phyloP scores from a whole-genome alignment of 805 yeast genomes.

The Saturnispora besseyi region DNA sequence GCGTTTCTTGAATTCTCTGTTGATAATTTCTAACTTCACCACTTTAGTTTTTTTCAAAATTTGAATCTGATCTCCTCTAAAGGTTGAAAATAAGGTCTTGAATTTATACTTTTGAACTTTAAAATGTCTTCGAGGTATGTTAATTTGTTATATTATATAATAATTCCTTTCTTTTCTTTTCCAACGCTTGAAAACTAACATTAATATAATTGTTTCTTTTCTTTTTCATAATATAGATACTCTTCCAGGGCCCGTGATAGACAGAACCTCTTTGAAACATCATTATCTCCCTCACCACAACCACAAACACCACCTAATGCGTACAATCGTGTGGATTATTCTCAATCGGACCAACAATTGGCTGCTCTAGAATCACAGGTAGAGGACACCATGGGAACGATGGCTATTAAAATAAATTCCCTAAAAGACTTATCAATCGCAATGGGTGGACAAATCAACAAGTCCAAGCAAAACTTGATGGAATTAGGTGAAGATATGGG shows the following conservation, averaged over 20 bases:
- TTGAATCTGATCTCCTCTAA: not conserved
- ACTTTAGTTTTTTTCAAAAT: not conserved
- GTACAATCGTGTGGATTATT: slow-evolving; percentile 32
- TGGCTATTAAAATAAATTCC: slow-evolving; percentile 45
- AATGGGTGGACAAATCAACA: slow-evolving; percentile 57
- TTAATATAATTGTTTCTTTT: not conserved
- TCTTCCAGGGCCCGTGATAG: slow-evolving; percentile 7
- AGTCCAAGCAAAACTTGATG: slow-evolving; percentile 22
- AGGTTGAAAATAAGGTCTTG: not conserved
- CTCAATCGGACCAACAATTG: slow-evolving; percentile 38
- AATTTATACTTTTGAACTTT: not conserved
- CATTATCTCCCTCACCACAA: slow-evolving; percentile 6
- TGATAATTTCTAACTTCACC: not conserved
- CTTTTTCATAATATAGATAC: not conserved
- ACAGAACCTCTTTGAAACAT: slow-evolving; percentile 7
- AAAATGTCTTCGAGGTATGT: slow-evolving; percentile 17
- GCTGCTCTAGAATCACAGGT: slow-evolving; percentile 59
- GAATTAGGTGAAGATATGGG: slow-evolving; percentile 26
- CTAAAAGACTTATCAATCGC: slow-evolving; percentile 46
- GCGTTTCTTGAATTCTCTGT: not conserved
- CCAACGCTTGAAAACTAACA: not conserved
- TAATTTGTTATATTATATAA: slow-evolving; percentile 4
- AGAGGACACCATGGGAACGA: slow-evolving; percentile 46
- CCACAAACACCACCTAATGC: slow-evolving; percentile 33
- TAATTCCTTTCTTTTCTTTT: too few relatives aligned